Evolutionary conservation across 1,284 basidiomycete genomes (phyloP).

Genomic region (Sphagnurus paluster): DNA sequence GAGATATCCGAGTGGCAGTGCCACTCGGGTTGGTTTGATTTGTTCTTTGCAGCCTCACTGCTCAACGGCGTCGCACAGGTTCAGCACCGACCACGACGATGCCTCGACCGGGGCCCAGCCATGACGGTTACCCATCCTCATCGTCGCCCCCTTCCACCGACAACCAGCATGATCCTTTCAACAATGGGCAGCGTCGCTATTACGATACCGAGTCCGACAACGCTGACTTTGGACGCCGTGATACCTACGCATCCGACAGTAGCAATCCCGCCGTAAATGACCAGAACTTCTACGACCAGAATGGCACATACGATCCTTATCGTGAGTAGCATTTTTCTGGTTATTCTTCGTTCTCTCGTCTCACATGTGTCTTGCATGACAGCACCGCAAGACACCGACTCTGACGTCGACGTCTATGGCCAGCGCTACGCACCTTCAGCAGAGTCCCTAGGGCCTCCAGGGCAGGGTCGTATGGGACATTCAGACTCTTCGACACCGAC

Average conservation of each 20-base stretch:
- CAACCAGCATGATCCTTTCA: constrained; percentile 56
- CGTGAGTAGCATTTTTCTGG: constrained; percentile 36
- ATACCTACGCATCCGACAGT: constrained; percentile 70
- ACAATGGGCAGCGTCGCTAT: constrained; percentile 50
- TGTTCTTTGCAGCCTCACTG: no score
- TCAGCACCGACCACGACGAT: constrained; percentile 11
- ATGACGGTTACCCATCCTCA: constrained; percentile 46
- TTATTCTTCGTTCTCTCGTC: constrained; percentile 20
- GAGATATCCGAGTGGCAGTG: constrained; percentile 16
- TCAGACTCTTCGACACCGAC: constrained; percentile 66
- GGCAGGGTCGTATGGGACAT: constrained; percentile 46
- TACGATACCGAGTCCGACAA: constrained; percentile 78
- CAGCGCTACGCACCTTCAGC: constrained; percentile 69
- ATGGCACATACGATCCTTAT: constrained; percentile 64
- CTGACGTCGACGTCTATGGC: constrained; percentile 71
- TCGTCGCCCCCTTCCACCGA: constrained; percentile 43
- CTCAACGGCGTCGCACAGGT: no score
- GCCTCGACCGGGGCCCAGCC: constrained; percentile 40
- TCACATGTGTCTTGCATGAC: constrained; percentile 25
- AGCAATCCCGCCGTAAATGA: constrained; percentile 60
- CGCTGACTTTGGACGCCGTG: constrained; percentile 58
- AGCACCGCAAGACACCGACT: constrained; percentile 75
- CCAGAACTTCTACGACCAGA: constrained; percentile 63
- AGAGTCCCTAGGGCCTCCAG: constrained; percentile 63
- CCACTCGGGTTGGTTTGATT: constrained; percentile 13